Base-by-base conservation (phyloP, 495 filamentous ascomycete genomes). In the Trichoderma asperelloides region DNA sequence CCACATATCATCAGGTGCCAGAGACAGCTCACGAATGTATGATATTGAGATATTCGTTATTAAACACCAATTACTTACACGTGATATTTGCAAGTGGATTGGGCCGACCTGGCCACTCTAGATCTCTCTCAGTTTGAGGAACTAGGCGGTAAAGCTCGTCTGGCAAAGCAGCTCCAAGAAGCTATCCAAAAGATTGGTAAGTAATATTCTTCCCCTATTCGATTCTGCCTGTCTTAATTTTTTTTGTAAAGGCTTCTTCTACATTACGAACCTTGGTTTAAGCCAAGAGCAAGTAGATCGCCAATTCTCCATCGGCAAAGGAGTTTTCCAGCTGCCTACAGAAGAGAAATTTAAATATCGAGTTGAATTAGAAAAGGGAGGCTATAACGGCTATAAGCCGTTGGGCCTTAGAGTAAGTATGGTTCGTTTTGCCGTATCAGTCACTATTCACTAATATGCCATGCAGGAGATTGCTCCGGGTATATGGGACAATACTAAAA, bases 211-310 rank as follows among this genome's bases (percentile, higher is more conserved):
- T 37, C 55, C 25, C 1, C 13, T 28, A 3, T n/a, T 16, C 4
- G n/a, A n/a, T n/a, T 2, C 1, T 55, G 25, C 9, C n/a, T 25
- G 21, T 21, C 2, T n/a, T 55, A 25, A 25, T 7, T 1, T 2
- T 1, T 27, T 7, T 55, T 3, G 49, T 23, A 25, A 45, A 43
- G 69, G 74, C 9, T 87, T 87, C 73, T 86, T 87, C 74, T 86
- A 87, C 69, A 81, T 88, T 15, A 84, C 81, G 67, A 82, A 84
- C 73, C 86, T 83, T 69, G 85, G 83, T 62, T 78, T 88, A 18
- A 75, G 74, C 60, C 83, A 87, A 68, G 84, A 87, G 41, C 76
- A 86, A 71, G 78, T 89, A 3, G 82, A 88, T 66, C 76, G 60
- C 33, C 86, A 89, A 68, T 89, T 87, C 68, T 81, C 84, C 49